Evolutionary conservation across 2,329 filamentous ascomycete species (phyloP), one percentile per base, ranked within the genome.

Genomic region (Oidium heveae): DNA sequence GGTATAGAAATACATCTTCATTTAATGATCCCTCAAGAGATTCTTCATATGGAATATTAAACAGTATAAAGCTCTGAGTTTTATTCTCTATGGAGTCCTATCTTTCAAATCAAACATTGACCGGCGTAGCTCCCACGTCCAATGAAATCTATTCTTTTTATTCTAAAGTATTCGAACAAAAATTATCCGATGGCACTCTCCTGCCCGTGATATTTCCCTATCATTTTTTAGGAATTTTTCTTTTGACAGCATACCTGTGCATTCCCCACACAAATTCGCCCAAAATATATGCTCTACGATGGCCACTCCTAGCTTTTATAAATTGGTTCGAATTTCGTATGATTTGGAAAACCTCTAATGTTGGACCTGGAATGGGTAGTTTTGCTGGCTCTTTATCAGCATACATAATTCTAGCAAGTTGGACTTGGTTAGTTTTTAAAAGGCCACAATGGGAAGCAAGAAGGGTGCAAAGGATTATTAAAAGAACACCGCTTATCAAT

Each of bases 361-460:
- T 66, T 7, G 77, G 75, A 59, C 67, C 74, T 55, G 74, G 70
- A 15, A 63, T 65, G 13, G 69, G 71, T 1, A 80, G 77, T 58
- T 68, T 65, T 1, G 63, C 67, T 1, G 78, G 78, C 0, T 60
- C 80, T 51, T 60, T 72, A 37, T 68, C 68, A 3, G 63, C 66
- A 4, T 80, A 73, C 73, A 69, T 71, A 0, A 71, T 73, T 12
- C 62, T 79, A 20, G 71, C 69, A 65, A 68, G 64, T 37, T 60
- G 72, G 55, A 70, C 70, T 20, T 62, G 76, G 61, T 63, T 81
- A 24, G 63, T 80, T 1, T 75, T 74, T 66, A 72, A 69, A 49
- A 66, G 68, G 18, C 75, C 76, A 4, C 77, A 80, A 63, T 72
- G 72, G 61, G 73, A 77, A 20, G 72, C 72, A 0, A 74, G 71